phyloP scores from a whole-genome alignment of 2,329 filamentous ascomycete species.

The Trichophyton equinum region DNA sequence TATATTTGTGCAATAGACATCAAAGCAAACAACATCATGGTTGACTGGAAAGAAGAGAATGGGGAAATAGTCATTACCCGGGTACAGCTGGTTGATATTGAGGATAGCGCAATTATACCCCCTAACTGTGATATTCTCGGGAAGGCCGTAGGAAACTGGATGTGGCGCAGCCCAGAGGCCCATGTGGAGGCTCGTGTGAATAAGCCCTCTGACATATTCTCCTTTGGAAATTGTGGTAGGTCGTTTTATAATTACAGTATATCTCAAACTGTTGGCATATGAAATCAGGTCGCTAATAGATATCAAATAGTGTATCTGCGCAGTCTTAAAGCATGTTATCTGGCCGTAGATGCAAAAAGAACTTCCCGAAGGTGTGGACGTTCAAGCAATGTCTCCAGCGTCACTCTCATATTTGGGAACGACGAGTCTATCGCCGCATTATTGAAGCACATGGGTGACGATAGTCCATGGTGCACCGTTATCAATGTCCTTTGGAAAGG shows the following conservation, averaged over 20 bases:
- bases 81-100: slow-evolving; percentile 18
- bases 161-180: slow-evolving; percentile 23
- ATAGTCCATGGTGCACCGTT: too few species aligned
- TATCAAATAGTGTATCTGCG: slow-evolving; percentile 28
- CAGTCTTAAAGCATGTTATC: not conserved
- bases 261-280: too few species aligned
- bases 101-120: slow-evolving; percentile 12
- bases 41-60: slow-evolving; percentile 16
- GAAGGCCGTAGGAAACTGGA: slow-evolving; percentile 17
- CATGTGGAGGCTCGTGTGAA: slow-evolving; percentile 16
- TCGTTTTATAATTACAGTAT: not conserved
- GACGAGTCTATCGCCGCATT: too few species aligned
- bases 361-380: not conserved
- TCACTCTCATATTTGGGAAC: not conserved
- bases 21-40: slow-evolving; percentile 25
- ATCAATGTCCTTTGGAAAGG: too few species aligned
- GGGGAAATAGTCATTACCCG: slow-evolving; percentile 8
- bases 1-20: slow-evolving; percentile 16
- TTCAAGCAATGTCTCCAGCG: not conserved
- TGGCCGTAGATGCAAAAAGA: not conserved
- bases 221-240: slow-evolving; percentile 10
- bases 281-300: too few species aligned
- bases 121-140: slow-evolving; percentile 9
- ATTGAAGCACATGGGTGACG: too few species aligned
- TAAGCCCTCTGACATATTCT: slow-evolving; percentile 16